phyloP scores from a whole-genome alignment of 2,329 filamentous ascomycete genomes.

The Tolypocladium ophioglossoides region DNA sequence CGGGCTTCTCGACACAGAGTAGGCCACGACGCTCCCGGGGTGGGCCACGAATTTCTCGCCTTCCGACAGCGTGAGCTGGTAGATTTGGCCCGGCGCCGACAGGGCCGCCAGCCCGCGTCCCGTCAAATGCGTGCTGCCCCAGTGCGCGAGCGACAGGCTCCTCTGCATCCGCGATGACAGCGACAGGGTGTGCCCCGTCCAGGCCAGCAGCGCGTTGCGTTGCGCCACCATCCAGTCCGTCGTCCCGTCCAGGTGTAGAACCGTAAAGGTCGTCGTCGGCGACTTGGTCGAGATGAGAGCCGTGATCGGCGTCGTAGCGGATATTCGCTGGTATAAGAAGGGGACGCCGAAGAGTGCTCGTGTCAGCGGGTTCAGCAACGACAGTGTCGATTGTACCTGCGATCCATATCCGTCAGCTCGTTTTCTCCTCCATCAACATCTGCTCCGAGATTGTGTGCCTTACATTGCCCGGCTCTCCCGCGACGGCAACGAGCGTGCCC shows the following conservation, averaged over 20 bases:
- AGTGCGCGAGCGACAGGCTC: slow-evolving; percentile 69
- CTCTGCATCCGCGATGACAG: slow-evolving; percentile 67
- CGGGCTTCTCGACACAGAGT: slow-evolving; percentile 62
- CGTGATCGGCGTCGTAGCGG: slow-evolving; percentile 78
- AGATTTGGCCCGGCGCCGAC: slow-evolving; percentile 78
- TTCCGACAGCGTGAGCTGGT: slow-evolving; percentile 68
- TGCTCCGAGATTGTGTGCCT: slow-evolving; percentile 10
- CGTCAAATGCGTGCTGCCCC: slow-evolving; percentile 83
- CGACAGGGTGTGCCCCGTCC: slow-evolving; percentile 81
- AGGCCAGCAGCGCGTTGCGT: slow-evolving; percentile 80
- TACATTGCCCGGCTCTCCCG: slow-evolving; percentile 86
- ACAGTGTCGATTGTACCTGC: slow-evolving; percentile 80
- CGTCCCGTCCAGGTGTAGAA: slow-evolving; percentile 84
- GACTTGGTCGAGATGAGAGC: slow-evolving; percentile 84
- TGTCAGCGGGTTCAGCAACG: slow-evolving; percentile 72
- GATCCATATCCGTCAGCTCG: not conserved
- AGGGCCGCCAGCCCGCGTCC: slow-evolving; percentile 80
- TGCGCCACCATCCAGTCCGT: slow-evolving; percentile 93
- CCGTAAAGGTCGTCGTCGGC: slow-evolving; percentile 73
- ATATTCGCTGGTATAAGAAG: slow-evolving; percentile 88
- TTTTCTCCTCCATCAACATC: not conserved
- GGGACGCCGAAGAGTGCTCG: slow-evolving; percentile 76
- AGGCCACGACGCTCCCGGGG: slow-evolving; percentile 85
- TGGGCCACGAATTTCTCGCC: slow-evolving; percentile 89
- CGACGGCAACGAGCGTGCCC: slow-evolving; percentile 82